Evolutionary conservation across 768 basidiomycete genomes (phyloP), one percentile per base, ranked within the genome.

Genomic region (Tulasnella sp.): DNA sequence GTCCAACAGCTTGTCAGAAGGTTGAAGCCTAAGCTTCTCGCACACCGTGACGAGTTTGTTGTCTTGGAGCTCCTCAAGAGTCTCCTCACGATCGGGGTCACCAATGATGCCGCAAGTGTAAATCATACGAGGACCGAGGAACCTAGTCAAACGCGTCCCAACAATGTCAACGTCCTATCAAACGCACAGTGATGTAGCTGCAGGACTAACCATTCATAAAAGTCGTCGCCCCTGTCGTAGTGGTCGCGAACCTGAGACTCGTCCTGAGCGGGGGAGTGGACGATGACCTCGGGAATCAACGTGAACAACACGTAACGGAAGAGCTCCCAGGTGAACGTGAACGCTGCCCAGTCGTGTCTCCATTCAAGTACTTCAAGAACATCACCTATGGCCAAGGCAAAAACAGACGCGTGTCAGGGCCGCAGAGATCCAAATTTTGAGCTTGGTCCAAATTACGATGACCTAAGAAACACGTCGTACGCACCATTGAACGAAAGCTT

Each of bases 161-260:
- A 9, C 43, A 21, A 14, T 37, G 9, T n/a, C 9, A 37, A 37
- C 40, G n/a, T 23, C 40, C 12, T 41, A 23, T 6, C n/a, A 49
- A 49, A 49, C 31, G 46, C 46, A 32, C 15, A 12, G 46, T 19
- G 31, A 29, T 23, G 5, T 45, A 39, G 54, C 43, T 8, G 19
- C 6, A 23, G 6, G 4, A 64, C 68, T 12, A 59, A 82, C 91
- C 93, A 96, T 64, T 75, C 77, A 68, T 97, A 96, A 69, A 97
- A 98, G 74, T 98, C 92, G 63, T 99, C 84, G 54, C 94, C 94
- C 65, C 89, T 83, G 73, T 99, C 96, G 63, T 99, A 99, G 71
- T 96, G 84, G 59, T 81, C 93, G 57, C 91, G 82, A 62, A 99
- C 89, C 68, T 98, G 96, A 62, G 93, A 88, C 67, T 91, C 84